phyloP scores from a whole-genome alignment of 306 rosid genomes.

The Fagus sylvatica region DNA sequence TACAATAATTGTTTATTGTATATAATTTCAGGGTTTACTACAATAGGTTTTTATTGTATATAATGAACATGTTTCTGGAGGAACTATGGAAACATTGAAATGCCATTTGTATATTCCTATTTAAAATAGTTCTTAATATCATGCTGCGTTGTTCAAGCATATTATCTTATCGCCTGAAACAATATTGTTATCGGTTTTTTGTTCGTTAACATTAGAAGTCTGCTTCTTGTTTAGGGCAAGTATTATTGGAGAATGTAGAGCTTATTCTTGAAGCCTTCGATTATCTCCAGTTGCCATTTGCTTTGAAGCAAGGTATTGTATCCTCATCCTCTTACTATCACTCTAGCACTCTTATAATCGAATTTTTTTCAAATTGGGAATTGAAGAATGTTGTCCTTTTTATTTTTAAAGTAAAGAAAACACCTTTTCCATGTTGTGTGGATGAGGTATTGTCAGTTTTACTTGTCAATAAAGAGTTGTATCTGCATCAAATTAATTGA shows the following conservation, averaged over 20 bases:
- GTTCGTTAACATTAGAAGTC: constrained; percentile 28
- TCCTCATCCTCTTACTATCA: constrained; percentile 13
- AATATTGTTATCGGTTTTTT: constrained; percentile 12
- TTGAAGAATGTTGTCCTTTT: neutral
- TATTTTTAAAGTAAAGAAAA: neutral
- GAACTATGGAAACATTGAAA: neutral
- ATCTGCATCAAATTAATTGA: neutral
- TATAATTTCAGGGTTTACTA: neutral
- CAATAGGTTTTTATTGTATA: too few species aligned
- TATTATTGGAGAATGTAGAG: constrained; percentile 89
- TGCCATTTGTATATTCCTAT: neutral
- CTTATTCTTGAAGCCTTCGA: constrained; percentile 92
- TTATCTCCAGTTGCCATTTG: constrained; percentile 92
- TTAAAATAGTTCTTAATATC: neutral
- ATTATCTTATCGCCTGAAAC: neutral
- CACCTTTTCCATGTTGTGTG: neutral
- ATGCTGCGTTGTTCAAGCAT: constrained; percentile 7
- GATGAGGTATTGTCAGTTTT: neutral
- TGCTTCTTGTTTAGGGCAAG: constrained; percentile 58
- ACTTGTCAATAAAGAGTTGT: neutral
- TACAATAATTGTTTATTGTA: neutral
- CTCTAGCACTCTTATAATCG: neutral
- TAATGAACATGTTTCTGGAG: neutral
- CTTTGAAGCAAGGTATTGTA: constrained; percentile 74
- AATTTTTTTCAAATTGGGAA: neutral